Base-by-base conservation (phyloP, 2,329 filamentous ascomycete species). In the Fusarium succisae region DNA sequence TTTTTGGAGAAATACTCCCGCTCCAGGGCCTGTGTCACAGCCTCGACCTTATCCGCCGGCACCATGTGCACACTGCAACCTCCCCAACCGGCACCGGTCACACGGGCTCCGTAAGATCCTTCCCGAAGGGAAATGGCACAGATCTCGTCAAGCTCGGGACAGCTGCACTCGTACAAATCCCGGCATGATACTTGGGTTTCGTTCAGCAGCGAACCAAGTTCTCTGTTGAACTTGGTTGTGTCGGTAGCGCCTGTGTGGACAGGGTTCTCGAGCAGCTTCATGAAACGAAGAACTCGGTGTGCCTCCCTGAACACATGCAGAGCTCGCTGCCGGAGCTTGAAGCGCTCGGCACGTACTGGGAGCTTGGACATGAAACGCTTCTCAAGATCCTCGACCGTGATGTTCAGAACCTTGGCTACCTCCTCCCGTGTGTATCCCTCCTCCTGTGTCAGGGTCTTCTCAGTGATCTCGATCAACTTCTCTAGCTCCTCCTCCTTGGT, bases 41-140 rank as follows among this genome's bases (percentile, higher is more conserved):
- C 89, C 10, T 92, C 91, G 1, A 98, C 93, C 83, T 93, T 96
- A 78, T 94, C 89, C 66, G 91, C 93, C 0, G 96, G 93, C 59
- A 98, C 93, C 65, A 99, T 88, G 84, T 99, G 96, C 66, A 99
- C 96, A 69, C 91, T 96, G 84, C 96, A 98, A 6, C 96, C 96
- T 70, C 96, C 96, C 96, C 96, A 99, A 7, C 96, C 96, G 2
- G 96, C 96, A 44, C 96, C 96, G 0, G 96, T 98, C 76, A 98
- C 84, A 32, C 96, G 87, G 76, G 93, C 95, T 35, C 96, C 96
- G 80, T 94, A 95, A 24, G 93, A 91, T 5, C 96, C 96, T 2
- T 93, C 93, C 22, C 86, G 87, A 35, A 91, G 88, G 1, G 95
- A 95, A 75, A 98, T 92, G 44, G 87, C 82, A 82, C 96, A 98